Conservation (phyloP, 805 yeast species). For the Candida gorgasii region DNA sequence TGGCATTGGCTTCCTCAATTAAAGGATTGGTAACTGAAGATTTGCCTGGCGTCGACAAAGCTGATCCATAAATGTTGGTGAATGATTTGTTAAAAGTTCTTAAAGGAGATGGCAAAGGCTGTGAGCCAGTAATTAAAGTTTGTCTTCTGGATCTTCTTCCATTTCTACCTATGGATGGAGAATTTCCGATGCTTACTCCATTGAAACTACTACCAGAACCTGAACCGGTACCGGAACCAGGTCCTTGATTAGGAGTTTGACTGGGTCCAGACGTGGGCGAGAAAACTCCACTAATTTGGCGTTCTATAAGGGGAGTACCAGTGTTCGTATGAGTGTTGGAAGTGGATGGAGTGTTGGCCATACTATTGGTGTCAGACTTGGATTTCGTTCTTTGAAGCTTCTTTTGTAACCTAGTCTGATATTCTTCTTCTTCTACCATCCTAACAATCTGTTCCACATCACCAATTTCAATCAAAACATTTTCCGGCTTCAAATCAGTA, state of each 20-base stretch:
- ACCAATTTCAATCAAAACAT: constrained; percentile 76
- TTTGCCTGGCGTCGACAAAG: constrained; percentile 41
- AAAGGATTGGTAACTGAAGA: constrained; percentile 14
- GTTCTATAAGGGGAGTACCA: constrained; percentile 1
- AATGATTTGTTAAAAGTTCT: constrained; percentile 53
- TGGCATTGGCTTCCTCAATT: constrained; percentile 12
- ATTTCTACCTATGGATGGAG: constrained; percentile 43
- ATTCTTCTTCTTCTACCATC: constrained; percentile 62
- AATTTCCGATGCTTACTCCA: constrained; percentile 13
- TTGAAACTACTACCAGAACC: constrained; percentile 5
- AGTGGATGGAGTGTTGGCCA: constrained; percentile 13
- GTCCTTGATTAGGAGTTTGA: neutral
- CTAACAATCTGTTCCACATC: constrained; percentile 78
- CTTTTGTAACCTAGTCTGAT: constrained; percentile 46
- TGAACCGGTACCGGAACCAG: constrained; percentile 1
- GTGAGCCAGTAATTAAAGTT: constrained; percentile 84
- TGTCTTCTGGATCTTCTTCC: constrained; percentile 66
- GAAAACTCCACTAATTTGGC: constrained; percentile 1
- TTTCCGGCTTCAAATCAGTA: constrained; percentile 50
- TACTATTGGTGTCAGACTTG: constrained; percentile 16
- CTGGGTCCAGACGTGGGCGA: neutral
- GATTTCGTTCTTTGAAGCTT: constrained; percentile 42
- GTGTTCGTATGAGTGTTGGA: constrained; percentile 17
- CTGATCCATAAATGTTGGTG: constrained; percentile 36
- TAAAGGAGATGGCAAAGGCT: constrained; percentile 88